phyloP scores from a whole-genome alignment of 176 grass and related monocot genomes.

The Zizania latifolia region DNA sequence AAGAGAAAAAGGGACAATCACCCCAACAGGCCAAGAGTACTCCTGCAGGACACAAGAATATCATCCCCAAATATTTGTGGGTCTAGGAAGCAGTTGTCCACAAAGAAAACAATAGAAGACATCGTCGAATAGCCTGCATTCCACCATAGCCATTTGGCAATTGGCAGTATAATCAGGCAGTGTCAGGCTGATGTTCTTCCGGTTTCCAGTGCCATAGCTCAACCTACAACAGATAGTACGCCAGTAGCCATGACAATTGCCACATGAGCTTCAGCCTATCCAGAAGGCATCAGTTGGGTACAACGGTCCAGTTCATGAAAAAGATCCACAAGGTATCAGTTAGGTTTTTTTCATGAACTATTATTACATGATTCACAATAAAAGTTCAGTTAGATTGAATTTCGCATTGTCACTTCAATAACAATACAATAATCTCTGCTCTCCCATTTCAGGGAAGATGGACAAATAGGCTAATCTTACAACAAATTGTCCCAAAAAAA shows the following conservation, averaged over 20 bases:
- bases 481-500: background rate
- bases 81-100: too few relatives aligned
- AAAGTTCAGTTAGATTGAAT: background rate
- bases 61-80: too few relatives aligned
- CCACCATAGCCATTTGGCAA: too few relatives aligned
- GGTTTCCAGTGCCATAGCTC: too few relatives aligned
- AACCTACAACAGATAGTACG: too few relatives aligned
- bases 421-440: background rate
- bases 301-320: background rate
- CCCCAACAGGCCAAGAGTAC: too few relatives aligned
- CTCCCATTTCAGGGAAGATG: constrained; percentile 12
- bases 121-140: too few relatives aligned
- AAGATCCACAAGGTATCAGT: background rate
- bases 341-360: background rate
- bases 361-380: background rate
- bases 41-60: too few relatives aligned
- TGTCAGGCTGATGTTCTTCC: too few relatives aligned
- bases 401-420: background rate
- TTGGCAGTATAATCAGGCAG: too few relatives aligned
- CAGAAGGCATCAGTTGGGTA: background rate
- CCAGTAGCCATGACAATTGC: background rate
- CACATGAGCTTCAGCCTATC: background rate
- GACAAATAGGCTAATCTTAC: background rate
- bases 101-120: too few relatives aligned
- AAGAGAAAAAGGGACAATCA: too few relatives aligned